A percentile compares a stretch with the other conserved stretches of the same genome.
These are phyloP conservation scores for Quercus lobata DNA, from an alignment of 331 rosid species.

Conservation along the genomic window DNA sequence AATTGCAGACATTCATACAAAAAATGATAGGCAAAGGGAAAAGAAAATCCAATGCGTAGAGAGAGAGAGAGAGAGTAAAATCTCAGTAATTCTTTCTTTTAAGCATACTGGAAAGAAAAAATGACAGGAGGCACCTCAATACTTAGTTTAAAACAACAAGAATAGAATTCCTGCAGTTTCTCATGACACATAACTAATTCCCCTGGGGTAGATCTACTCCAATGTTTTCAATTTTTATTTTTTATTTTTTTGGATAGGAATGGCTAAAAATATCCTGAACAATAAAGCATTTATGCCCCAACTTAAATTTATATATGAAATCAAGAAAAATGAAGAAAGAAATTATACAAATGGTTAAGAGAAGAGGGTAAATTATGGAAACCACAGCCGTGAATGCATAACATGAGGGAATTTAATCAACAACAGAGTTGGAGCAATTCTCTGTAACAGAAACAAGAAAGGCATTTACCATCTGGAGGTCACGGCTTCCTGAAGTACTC, in stretches of 20 bases:
- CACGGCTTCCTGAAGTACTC: conserved; percentile 83
- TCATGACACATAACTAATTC: too few species aligned
- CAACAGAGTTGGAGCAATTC: not conserved
- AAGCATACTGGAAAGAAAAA: not conserved
- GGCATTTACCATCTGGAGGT: conserved; percentile 71
- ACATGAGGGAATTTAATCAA: not conserved
- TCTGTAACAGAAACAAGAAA: not conserved
- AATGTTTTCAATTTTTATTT: not conserved
- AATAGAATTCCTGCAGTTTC: too few species aligned
- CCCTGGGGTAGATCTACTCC: too few species aligned
- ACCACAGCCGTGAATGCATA: not conserved
- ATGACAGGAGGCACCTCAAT: not conserved
- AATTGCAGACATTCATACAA: not conserved
- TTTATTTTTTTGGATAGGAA: not conserved
- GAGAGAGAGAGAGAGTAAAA: not conserved
- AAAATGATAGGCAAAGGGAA: not conserved
- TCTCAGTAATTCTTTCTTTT: not conserved
- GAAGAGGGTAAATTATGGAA: not conserved
- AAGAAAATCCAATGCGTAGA: not conserved
- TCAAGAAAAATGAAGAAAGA: not conserved
- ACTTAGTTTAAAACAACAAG: too few species aligned
- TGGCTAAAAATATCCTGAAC: not conserved
- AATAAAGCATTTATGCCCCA: not conserved
- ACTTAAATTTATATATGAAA: not conserved
- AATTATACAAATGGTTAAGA: not conserved